phyloP scores from a whole-genome alignment of 2,329 filamentous ascomycete species.

The Hypoxylon sp. region DNA sequence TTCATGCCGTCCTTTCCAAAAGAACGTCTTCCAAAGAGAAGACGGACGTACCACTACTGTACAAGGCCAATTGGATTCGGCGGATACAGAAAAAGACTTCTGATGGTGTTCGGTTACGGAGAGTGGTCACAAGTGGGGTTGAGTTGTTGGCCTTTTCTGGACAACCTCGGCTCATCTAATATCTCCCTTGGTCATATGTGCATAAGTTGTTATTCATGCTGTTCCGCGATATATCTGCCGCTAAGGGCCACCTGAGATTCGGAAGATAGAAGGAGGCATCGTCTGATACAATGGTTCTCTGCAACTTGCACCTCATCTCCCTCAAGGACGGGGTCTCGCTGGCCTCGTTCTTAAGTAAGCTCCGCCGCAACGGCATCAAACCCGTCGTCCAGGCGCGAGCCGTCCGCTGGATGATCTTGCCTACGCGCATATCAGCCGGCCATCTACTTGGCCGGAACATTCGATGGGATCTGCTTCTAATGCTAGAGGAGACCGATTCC shows the following conservation, averaged over 20 bases:
- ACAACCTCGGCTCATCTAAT: conserved; percentile 13
- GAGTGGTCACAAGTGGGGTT: not conserved
- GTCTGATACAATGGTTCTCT: conserved; percentile 44
- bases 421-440: conserved; percentile 38
- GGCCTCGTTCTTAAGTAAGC: conserved; percentile 39
- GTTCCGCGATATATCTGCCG: not conserved
- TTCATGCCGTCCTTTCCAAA: not conserved
- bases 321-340: conserved; percentile 36
- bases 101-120: conserved; percentile 1
- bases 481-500: conserved; percentile 25
- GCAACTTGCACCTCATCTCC: conserved; percentile 44
- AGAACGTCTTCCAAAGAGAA: not conserved
- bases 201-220: too few relatives aligned
- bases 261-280: not conserved
- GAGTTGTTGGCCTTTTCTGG: conserved; percentile 6
- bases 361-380: conserved; percentile 37
- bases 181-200: not conserved
- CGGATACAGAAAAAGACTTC: not conserved
- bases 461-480: conserved; percentile 45
- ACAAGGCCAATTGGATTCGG: not conserved
- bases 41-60: not conserved
- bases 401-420: conserved; percentile 47
- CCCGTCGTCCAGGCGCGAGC: conserved; percentile 44
- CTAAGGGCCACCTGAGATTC: not conserved
- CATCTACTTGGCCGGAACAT: conserved; percentile 45